Base-by-base conservation (phyloP, 345 rosid species). In the Murraya paniculata region DNA sequence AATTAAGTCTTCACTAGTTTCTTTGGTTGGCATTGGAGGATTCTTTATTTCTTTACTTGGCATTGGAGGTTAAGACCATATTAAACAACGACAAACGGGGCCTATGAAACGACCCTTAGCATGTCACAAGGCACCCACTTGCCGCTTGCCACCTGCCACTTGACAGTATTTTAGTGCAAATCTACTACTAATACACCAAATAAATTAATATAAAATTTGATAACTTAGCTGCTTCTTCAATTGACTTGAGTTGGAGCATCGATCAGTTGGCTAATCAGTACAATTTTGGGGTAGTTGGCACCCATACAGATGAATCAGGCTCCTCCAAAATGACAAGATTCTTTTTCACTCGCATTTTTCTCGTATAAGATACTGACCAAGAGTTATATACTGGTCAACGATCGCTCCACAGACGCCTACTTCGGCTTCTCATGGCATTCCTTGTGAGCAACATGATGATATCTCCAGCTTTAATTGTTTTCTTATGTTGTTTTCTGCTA, bases 401-500 rank as follows among this genome's bases (percentile, higher is more conserved):
- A 70, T 48, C 59, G 28, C 33, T 18, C 21, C 9, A 27, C 24
- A 27, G 24, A 2, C 28, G 18, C 25, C 73, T 3, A 28, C 48
- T 53, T 50, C 53, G 25, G 59, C 21, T 48, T 70, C 18, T 56
- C 45, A 9, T 31, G 35, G 27, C 39, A 3, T 21, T 27, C 27
- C 30, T 7, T 38, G 18, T n/a, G 25, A 10, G 31, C 36, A 75
- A 73, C 35, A 82, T 75, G 68, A 61, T 36, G 56, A 71, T 60
- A 24, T 36, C 57, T 75, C 60, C 65, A 61, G 30, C 39, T 74
- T 69, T 61, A 60, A 13, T 79, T 33, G 66, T 70, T 25, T 76
- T 79, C 36, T 53, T 77, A 4, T 64, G 64, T 6, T 83, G 75
- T 50, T n/a, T 79, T 65, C 22, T 83, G 70, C 24, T 53, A 3